phyloP scores from a whole-genome alignment of 768 basidiomycete genomes.

The Psilocybe subaeruginosa region DNA sequence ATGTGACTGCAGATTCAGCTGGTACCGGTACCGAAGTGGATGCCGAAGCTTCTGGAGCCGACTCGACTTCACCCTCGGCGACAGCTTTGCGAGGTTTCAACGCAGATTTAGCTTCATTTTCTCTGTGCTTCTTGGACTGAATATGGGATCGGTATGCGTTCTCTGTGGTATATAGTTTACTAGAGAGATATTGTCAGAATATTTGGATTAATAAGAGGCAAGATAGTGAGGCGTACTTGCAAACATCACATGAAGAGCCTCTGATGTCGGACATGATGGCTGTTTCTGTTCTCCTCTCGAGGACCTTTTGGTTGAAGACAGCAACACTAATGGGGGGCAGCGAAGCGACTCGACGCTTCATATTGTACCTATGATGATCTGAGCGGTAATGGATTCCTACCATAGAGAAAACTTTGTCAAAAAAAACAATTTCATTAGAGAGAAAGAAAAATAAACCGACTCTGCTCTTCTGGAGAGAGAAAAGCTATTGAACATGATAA shows the following conservation, averaged over 20 bases:
- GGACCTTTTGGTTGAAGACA: conserved; percentile 87
- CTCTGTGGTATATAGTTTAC: conserved; percentile 88
- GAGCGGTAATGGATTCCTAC: conserved; percentile 87
- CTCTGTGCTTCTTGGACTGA: conserved; percentile 87
- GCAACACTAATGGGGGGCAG: conserved; percentile 81
- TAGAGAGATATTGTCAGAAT: conserved; percentile 32
- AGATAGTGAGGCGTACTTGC: conserved; percentile 65
- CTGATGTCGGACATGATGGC: conserved; percentile 65
- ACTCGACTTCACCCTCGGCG: conserved; percentile 11
- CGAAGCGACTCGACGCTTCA: conserved; percentile 92
- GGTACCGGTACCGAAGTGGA: conserved; percentile 6
- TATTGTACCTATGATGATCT: conserved; percentile 97
- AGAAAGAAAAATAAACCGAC: conserved; percentile 44
- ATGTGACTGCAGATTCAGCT: neutral
- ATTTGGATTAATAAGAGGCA: neutral
- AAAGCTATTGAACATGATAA: conserved; percentile 92
- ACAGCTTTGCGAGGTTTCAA: conserved; percentile 14
- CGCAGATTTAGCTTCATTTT: conserved; percentile 62
- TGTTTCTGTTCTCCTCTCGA: conserved; percentile 78
- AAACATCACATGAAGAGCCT: conserved; percentile 71
- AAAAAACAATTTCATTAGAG: conserved; percentile 1
- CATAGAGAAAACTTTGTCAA: conserved; percentile 7
- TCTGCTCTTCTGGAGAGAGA: conserved; percentile 78
- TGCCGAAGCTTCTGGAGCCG: conserved; percentile 20
- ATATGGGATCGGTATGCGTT: conserved; percentile 90